These are phyloP conservation scores for Apiospora pterosperma DNA, from an alignment of 2,329 filamentous ascomycete species.

Conservation along the genomic window DNA sequence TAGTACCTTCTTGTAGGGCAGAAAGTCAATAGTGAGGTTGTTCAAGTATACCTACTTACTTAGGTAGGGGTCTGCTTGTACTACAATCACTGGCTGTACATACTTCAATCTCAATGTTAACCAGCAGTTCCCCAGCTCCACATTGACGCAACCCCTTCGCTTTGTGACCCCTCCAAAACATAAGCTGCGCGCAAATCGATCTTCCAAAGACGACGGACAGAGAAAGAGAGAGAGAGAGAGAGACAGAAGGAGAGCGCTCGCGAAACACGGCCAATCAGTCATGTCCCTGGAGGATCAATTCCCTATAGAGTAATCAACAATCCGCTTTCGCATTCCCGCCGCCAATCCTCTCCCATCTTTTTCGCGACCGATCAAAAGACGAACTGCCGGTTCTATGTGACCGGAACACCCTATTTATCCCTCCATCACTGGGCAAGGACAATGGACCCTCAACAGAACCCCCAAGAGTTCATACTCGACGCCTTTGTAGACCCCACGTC, in stretches of 20 bases:
- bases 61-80: not conserved
- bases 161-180: not conserved
- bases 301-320: not conserved
- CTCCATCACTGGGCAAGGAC: constrained; percentile 6
- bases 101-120: too few relatives aligned
- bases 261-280: not conserved
- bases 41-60: too few relatives aligned
- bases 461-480: constrained; percentile 89
- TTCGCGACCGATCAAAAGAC: not conserved
- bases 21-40: not conserved
- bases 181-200: constrained; percentile 3
- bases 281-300: not conserved
- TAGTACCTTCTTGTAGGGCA: too few relatives aligned
- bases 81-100: not conserved
- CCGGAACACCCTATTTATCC: not conserved
- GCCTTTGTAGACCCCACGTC: constrained; percentile 88
- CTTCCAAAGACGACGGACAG: too few relatives aligned
- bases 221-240: not conserved
- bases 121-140: not conserved
- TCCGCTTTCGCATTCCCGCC: not conserved
- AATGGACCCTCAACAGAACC: constrained; percentile 48
- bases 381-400: not conserved
- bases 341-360: not conserved
- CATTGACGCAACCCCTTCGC: not conserved
- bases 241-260: not conserved